Base-by-base conservation (phyloP, 768 basidiomycete genomes). In the Auriscalpium vulgare region DNA sequence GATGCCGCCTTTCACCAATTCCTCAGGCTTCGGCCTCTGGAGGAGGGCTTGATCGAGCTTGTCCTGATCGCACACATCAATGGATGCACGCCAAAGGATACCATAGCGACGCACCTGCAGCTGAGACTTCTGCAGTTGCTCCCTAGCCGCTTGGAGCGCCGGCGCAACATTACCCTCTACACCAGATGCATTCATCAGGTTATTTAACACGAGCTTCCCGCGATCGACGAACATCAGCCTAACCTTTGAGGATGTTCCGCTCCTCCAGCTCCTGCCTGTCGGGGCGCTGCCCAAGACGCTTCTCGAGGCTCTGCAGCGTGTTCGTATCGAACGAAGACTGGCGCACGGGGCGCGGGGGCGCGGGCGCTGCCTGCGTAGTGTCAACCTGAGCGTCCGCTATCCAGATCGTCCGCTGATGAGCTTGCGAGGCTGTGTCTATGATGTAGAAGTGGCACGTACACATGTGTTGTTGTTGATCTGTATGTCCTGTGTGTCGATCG, bases 231-330 rank as follows among this genome's bases (percentile, higher is more conserved):
- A 16, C 21, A 10, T 23, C 6, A 5, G 37, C 63, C 69, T 56
- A 51, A 78, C 84, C 83, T 69, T 87, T 86, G 57, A 88, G 76
- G 58, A 88, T 87, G 66, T 85, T 85, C 59, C 82, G 78, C 37
- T 84, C 81, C 57, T 86, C 74, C 46, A 88, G 74, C 46, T 84
- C 79, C 43, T 76, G 67, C 67, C 81, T 79, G n/a, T 80, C 77
- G 17, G 85, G 82, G 40, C 86, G 73, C 17, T 74, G 67, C 46
- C 68, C 72, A 47, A 86, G 72, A 50, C 73, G 73, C 63, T 75
- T 77, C 71, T 86, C 84, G 44, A 87, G 74, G 60, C 74, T 74
- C 47, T 73, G 56, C 46, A 70, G 60, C n/a, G 71, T 69, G 49
- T 69, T 66, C 21, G 66, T 60, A 58, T 70, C 71, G 47, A 73